phyloP scores from a whole-genome alignment of 768 basidiomycete genomes.

The Atractiella rhizophila region DNA sequence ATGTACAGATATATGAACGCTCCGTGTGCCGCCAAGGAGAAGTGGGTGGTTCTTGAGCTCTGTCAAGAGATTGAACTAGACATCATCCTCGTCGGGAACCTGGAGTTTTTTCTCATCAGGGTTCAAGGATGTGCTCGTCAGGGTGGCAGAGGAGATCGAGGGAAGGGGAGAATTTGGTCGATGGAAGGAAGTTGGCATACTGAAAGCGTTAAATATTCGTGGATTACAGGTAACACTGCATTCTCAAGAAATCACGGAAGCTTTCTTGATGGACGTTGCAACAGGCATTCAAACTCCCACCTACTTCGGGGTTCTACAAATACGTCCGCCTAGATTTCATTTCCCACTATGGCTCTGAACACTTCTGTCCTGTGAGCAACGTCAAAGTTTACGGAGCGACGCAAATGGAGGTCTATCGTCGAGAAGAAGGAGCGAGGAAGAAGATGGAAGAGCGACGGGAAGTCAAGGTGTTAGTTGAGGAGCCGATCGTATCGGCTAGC shows the following conservation, averaged over 20 bases:
- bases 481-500: neutral
- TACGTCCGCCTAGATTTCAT: conserved; percentile 84
- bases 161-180: conserved; percentile 39
- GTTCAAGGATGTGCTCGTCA: too few species aligned
- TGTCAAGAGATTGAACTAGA: conserved; percentile 96
- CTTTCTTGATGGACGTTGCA: neutral
- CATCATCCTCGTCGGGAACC: conserved; percentile 84
- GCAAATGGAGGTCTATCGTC: conserved; percentile 86
- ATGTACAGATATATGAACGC: conserved; percentile 92
- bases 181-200: conserved; percentile 49
- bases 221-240: conserved; percentile 52
- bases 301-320: conserved; percentile 51
- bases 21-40: conserved; percentile 41
- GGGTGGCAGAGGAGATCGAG: conserved; percentile 37
- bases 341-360: conserved; percentile 79
- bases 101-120: conserved; percentile 85
- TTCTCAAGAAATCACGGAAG: neutral
- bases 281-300: conserved; percentile 14
- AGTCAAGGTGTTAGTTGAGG: neutral
- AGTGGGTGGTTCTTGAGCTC: conserved; percentile 75
- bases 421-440: conserved; percentile 28
- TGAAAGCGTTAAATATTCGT: conserved; percentile 58
- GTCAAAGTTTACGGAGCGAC: conserved; percentile 85
- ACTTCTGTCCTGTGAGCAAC: conserved; percentile 80
- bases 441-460: conserved; percentile 4